Conservation (phyloP, 2,329 filamentous ascomycete species). For the Geosmithia morbida region DNA sequence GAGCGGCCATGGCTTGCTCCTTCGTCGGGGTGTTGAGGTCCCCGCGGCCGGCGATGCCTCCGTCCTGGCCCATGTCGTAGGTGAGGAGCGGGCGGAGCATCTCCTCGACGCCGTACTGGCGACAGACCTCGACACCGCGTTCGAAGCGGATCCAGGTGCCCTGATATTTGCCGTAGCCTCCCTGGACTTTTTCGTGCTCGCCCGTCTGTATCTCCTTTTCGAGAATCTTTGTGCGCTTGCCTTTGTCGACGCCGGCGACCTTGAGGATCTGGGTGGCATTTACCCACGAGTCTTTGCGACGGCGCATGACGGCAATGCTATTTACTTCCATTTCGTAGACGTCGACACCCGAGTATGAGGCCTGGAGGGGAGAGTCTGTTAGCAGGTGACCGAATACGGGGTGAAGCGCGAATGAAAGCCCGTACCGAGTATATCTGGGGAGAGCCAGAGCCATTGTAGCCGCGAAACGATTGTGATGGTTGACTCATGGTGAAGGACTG, state of each 20-base stretch:
- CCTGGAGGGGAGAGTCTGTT: constrained; percentile 28
- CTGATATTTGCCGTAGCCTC: constrained; percentile 97
- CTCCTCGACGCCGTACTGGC: constrained; percentile 65
- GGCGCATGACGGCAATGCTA: constrained; percentile 84
- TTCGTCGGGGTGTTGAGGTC: constrained; percentile 91
- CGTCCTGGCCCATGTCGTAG: constrained; percentile 68
- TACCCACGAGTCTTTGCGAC: constrained; percentile 86
- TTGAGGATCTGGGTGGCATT: constrained; percentile 98
- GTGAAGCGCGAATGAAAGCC: not conserved
- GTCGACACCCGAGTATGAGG: constrained; percentile 86
- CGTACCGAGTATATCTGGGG: constrained; percentile 50
- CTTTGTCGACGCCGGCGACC: constrained; percentile 93
- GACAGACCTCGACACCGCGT: constrained; percentile 81
- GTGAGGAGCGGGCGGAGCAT: constrained; percentile 59
- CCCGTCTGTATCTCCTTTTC: constrained; percentile 96
- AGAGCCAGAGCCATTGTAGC: constrained; percentile 17
- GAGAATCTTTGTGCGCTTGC: constrained; percentile 91
- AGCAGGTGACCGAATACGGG: not conserved
- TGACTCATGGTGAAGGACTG: constrained; percentile 44
- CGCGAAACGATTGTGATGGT: constrained; percentile 24
- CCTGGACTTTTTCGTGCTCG: constrained; percentile 96
- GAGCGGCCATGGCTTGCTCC: constrained; percentile 95
- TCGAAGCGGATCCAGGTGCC: constrained; percentile 97
- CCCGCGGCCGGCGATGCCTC: constrained; percentile 55
- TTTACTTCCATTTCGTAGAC: constrained; percentile 99